Evolutionary conservation across 345 rosid species (phyloP).

Genomic region (Barbarea vulgaris): DNA sequence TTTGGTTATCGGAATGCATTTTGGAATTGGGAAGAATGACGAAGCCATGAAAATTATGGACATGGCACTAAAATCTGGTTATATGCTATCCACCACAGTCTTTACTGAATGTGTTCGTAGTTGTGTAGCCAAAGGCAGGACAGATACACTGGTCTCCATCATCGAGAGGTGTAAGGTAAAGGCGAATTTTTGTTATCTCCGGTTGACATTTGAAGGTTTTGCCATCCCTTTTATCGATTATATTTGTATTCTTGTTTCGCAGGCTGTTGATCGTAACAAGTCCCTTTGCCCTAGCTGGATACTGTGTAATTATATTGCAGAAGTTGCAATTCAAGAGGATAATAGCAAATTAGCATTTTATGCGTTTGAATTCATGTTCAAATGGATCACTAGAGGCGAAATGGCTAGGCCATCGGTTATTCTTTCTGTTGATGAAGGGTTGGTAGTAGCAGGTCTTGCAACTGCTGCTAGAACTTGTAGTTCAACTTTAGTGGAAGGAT

Average conservation of each 20-base stretch:
- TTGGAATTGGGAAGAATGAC: constrained; percentile 46
- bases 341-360: constrained; percentile 77
- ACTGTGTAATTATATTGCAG: constrained; percentile 67
- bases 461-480: constrained; percentile 81
- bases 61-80: constrained; percentile 60
- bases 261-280: constrained; percentile 83
- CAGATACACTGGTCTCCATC: constrained; percentile 67
- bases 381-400: constrained; percentile 82
- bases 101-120: constrained; percentile 60
- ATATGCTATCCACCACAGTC: constrained; percentile 54
- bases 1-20: constrained; percentile 66
- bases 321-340: constrained; percentile 69
- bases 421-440: constrained; percentile 84
- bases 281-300: constrained; percentile 83
- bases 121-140: constrained; percentile 59
- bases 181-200: constrained; percentile 10
- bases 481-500: constrained; percentile 72
- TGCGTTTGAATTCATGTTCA: constrained; percentile 83
- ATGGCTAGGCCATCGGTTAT: constrained; percentile 58
- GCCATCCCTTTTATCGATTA: neutral
- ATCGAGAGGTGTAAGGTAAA: constrained; percentile 93
- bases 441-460: constrained; percentile 72
- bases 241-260: constrained; percentile 23
- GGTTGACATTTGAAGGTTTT: constrained; percentile 1
- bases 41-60: constrained; percentile 71